phyloP scores from a whole-genome alignment of 352 stramenopile genomes.

The Globisporangium apiculatum region DNA sequence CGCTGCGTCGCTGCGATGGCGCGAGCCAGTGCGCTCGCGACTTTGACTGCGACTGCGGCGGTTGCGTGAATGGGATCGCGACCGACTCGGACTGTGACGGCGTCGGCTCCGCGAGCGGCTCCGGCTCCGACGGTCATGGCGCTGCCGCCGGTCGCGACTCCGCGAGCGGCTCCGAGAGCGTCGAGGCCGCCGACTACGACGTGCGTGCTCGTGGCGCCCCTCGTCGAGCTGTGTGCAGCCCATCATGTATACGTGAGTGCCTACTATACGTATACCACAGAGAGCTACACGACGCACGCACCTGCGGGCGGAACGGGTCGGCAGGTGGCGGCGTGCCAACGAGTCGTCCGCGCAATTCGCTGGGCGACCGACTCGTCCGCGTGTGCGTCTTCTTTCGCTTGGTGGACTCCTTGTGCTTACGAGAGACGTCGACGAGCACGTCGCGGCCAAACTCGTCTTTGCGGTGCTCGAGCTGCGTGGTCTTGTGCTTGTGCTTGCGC shows the following conservation, averaged over 20 bases:
- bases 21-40: conserved; percentile 3
- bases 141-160: conserved; percentile 10
- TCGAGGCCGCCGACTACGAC: conserved; percentile 1
- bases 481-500: conserved; percentile 17
- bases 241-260: background rate
- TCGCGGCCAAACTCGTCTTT: conserved; percentile 84
- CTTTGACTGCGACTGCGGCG: conserved; percentile 14
- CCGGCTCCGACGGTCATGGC: conserved; percentile 16
- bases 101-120: conserved; percentile 6
- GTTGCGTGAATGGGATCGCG: conserved; percentile 9
- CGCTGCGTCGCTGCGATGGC: conserved; percentile 17
- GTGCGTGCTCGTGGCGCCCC: conserved; percentile 11
- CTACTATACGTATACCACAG: background rate
- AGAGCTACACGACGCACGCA: conserved; percentile 9
- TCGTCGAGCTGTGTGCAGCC: conserved; percentile 35
- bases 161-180: conserved; percentile 9
- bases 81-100: background rate
- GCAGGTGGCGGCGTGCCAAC: conserved; percentile 39
- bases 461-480: conserved; percentile 8
- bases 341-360: conserved; percentile 12
- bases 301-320: conserved; percentile 58
- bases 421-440: conserved; percentile 19
- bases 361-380: conserved; percentile 12
- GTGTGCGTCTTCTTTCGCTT: conserved; percentile 21
- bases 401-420: conserved; percentile 16